These are phyloP conservation scores for Malus sieversii DNA, from an alignment of 306 rosid species.

Conservation along the genomic window DNA sequence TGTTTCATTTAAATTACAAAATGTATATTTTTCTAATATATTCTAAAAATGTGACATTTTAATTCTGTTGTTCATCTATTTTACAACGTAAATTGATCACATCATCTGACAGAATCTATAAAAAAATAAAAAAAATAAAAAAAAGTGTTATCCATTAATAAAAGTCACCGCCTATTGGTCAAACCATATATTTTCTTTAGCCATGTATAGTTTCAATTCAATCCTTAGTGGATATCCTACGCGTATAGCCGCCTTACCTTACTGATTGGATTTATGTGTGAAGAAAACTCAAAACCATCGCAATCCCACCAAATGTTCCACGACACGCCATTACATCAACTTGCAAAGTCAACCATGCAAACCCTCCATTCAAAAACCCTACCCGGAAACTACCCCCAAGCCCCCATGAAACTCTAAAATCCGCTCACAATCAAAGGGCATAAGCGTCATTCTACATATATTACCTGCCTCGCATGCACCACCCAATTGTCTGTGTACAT, in stretches of 20 bases:
- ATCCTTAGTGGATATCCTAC: not conserved
- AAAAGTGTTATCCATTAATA: too few relatives aligned
- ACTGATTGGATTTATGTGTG: not conserved
- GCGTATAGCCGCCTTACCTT: not conserved
- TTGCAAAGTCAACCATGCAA: not conserved
- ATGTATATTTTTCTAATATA: too few relatives aligned
- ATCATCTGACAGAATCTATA: too few relatives aligned
- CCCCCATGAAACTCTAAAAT: not conserved
- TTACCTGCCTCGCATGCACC: not conserved
- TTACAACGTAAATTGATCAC: too few relatives aligned
- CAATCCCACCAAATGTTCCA: not conserved
- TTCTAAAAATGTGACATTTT: too few relatives aligned
- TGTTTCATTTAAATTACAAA: too few relatives aligned
- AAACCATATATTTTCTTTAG: not conserved
- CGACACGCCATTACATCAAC: not conserved
- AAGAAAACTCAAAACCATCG: not conserved
- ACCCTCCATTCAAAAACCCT: not conserved
- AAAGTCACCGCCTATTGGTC: not conserved
- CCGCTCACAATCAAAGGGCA: not conserved
- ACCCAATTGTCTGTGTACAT: not conserved
- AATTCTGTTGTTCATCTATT: too few relatives aligned
- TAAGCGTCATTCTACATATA: not conserved
- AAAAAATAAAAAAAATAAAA: too few relatives aligned
- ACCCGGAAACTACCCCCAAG: not conserved
- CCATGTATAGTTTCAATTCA: not conserved